Conservation (phyloP, 1,139 yeast genomes). For the Saccharomyces hybrid region DNA sequence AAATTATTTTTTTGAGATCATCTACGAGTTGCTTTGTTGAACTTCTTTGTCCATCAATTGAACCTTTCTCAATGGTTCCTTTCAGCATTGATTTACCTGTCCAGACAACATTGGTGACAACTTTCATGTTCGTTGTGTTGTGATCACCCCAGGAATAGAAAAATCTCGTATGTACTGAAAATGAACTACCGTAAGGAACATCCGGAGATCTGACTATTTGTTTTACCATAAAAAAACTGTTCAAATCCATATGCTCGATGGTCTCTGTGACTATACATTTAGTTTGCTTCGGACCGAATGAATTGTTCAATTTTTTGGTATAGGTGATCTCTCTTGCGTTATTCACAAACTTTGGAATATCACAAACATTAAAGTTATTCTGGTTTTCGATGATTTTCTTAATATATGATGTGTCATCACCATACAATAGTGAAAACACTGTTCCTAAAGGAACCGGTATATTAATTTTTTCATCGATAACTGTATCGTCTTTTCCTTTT, state of each 20-base stretch:
- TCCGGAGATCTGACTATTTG: constrained; percentile 80
- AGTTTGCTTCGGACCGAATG: constrained; percentile 94
- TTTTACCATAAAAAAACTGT: constrained; percentile 48
- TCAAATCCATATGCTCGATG: constrained; percentile 54
- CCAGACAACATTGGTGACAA: constrained; percentile 75
- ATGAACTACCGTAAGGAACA: constrained; percentile 87
- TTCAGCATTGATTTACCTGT: constrained; percentile 89
- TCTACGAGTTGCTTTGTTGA: constrained; percentile 52
- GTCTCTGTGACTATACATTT: constrained; percentile 71
- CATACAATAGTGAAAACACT: constrained; percentile 61
- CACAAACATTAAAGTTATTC: constrained; percentile 61
- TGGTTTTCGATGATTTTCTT: constrained; percentile 53
- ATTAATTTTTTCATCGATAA: constrained; percentile 50
- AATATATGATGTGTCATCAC: constrained; percentile 56
- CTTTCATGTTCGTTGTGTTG: constrained; percentile 56
- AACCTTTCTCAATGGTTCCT: constrained; percentile 85
- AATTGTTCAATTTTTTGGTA: constrained; percentile 68
- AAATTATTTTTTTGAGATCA: constrained; percentile 47
- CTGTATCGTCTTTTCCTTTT: constrained; percentile 52
- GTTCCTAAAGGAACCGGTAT: constrained; percentile 72
- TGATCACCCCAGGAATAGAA: constrained; percentile 70
- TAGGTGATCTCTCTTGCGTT: constrained; percentile 59
- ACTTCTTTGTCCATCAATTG: constrained; percentile 81
- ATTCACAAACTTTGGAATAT: constrained; percentile 43
- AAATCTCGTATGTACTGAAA: constrained; percentile 61